phyloP scores from a whole-genome alignment of 176 grass and related monocot genomes.

The Aegilops tauschii region DNA sequence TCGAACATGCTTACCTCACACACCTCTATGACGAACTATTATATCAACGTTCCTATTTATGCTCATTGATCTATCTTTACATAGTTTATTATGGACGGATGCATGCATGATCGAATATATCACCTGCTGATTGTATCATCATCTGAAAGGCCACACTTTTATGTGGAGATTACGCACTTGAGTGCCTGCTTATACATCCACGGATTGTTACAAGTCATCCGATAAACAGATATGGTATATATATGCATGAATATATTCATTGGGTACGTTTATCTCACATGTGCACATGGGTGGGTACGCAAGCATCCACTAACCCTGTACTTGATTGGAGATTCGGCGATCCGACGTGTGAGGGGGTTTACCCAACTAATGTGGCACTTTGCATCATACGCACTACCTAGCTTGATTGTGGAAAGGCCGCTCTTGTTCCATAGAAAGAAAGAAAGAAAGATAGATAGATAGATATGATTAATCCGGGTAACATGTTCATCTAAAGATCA shows the following conservation, averaged over 20 bases:
- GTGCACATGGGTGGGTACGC: not conserved
- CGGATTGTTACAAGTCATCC: conserved; percentile 10
- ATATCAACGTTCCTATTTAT: not conserved
- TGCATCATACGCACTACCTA: not conserved
- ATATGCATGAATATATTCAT: not conserved
- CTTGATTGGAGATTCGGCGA: conserved; percentile 22
- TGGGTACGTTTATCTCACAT: not conserved
- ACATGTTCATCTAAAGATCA: not conserved
- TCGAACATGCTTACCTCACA: not conserved
- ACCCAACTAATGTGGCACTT: conserved; percentile 48
- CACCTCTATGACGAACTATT: not conserved
- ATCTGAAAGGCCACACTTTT: conserved; percentile 20
- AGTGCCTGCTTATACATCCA: conserved; percentile 41
- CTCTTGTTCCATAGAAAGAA: no score
- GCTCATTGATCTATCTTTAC: not conserved
- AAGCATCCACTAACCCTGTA: conserved; percentile 16
- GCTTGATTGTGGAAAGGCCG: no score
- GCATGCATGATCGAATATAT: conserved; percentile 1
- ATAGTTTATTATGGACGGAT: not conserved
- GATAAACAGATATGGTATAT: not conserved
- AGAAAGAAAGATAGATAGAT: no score
- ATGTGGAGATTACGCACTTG: conserved; percentile 2
- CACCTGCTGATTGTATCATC: not conserved
- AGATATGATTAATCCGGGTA: no score
- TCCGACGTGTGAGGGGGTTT: conserved; percentile 26